Conservation (phyloP, 495 filamentous ascomycete species). For the Neurospora sublineolata region DNA sequence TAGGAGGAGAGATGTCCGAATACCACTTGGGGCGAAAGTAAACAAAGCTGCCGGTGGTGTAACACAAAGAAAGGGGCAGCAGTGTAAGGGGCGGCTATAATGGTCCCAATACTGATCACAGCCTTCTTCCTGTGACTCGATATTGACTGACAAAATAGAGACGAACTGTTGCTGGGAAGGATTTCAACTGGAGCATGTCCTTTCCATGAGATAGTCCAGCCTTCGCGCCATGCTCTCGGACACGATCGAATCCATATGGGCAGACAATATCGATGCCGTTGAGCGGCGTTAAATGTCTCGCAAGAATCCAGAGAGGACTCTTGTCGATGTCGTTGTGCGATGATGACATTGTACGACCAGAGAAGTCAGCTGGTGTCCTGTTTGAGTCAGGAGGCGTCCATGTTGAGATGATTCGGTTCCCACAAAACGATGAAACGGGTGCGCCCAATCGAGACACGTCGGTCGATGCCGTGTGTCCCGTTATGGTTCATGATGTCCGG, state of each 20-base stretch:
- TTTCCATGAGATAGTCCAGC: neutral
- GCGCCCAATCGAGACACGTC: neutral
- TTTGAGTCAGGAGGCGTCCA: neutral
- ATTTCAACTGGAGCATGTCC: neutral
- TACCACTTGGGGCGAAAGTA: constrained; percentile 2
- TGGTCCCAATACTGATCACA: neutral
- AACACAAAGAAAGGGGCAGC: neutral
- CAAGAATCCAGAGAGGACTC: neutral
- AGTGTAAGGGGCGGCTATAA: neutral
- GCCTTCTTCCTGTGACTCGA: neutral
- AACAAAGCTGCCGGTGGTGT: constrained; percentile 2
- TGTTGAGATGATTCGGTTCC: neutral
- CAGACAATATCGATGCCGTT: neutral
- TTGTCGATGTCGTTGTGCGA: neutral
- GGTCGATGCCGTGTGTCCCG: neutral
- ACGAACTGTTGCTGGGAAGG: neutral
- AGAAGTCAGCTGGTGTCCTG: neutral
- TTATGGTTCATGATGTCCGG: neutral
- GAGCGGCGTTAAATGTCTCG: neutral
- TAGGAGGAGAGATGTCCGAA: constrained; percentile 11
- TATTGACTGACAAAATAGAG: neutral
- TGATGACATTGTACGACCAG: neutral
- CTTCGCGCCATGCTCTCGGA: neutral
- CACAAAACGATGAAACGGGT: neutral
- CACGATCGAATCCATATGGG: neutral